A percentile compares a stretch with the other conserved stretches of the same genome.
phyloP scores from a whole-genome alignment of 1,284 basidiomycete species.

The Porogramme epimiltina region DNA sequence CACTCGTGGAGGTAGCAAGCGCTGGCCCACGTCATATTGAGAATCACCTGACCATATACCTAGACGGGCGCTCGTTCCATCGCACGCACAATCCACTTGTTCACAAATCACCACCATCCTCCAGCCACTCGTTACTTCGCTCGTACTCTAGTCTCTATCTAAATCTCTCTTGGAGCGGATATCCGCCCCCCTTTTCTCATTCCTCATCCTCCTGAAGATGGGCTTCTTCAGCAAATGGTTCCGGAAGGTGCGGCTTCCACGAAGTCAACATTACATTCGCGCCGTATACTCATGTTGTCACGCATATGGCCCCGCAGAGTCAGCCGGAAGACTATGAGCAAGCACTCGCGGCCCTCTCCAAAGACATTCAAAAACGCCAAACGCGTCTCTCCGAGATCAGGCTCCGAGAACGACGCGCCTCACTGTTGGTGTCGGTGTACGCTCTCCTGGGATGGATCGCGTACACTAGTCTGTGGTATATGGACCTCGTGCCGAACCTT shows the following conservation, averaged over 20 bases:
- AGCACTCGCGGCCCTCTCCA: constrained; percentile 61
- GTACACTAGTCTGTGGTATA: constrained; percentile 86
- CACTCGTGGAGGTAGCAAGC: too few relatives aligned
- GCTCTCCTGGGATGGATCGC: constrained; percentile 79
- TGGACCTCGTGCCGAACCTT: constrained; percentile 56
- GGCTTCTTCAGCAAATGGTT: constrained; percentile 35
- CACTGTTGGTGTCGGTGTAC: constrained; percentile 82
- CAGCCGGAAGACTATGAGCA: constrained; percentile 70
- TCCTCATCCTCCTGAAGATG: too few relatives aligned
- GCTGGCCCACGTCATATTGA: too few relatives aligned
- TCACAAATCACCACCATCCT: too few relatives aligned
- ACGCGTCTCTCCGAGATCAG: constrained; percentile 86
- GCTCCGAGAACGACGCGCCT: constrained; percentile 81
- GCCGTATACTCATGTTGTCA: too few relatives aligned
- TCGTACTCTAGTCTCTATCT: too few relatives aligned
- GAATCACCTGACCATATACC: too few relatives aligned
- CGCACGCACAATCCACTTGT: too few relatives aligned
- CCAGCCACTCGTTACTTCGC: too few relatives aligned
- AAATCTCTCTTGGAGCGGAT: too few relatives aligned
- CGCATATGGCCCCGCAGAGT: constrained; percentile 21
- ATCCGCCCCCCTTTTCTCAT: too few relatives aligned
- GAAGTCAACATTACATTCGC: neutral
- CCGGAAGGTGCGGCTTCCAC: constrained; percentile 27
- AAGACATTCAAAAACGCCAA: constrained; percentile 76
- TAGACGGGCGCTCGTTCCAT: too few relatives aligned